These are phyloP conservation scores for Coniochaeta sp. DNA, from an alignment of 2,329 filamentous ascomycete genomes.

Conservation along the genomic window DNA sequence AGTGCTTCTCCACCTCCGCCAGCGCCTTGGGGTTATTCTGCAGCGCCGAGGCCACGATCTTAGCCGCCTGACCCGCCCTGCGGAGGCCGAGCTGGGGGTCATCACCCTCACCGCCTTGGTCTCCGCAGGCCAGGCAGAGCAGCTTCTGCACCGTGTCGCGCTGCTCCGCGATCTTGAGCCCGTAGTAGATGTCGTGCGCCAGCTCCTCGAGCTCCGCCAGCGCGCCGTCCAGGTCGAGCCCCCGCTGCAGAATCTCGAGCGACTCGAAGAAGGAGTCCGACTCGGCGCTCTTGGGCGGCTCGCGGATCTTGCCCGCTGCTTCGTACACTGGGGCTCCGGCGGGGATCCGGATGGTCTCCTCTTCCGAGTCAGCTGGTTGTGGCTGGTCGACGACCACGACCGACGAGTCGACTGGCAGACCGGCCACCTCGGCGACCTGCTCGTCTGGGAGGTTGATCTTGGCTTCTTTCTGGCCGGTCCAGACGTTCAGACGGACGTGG, in stretches of 20 bases:
- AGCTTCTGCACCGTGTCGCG: slow-evolving; percentile 44
- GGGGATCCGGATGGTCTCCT: slow-evolving; percentile 26
- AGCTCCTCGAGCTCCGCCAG: slow-evolving; percentile 55
- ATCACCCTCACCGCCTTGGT: slow-evolving; percentile 13
- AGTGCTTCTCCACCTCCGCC: slow-evolving; percentile 38
- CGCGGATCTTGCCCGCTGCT: slow-evolving; percentile 47
- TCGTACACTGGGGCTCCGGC: slow-evolving; percentile 50
- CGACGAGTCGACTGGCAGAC: slow-evolving; percentile 43
- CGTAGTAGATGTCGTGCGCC: slow-evolving; percentile 64
- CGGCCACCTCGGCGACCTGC: slow-evolving; percentile 35
- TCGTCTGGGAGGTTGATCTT: slow-evolving; percentile 57
- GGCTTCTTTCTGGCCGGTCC: slow-evolving; percentile 57
- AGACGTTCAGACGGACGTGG: slow-evolving; percentile 59
- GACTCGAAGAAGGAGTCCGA: slow-evolving; percentile 37
- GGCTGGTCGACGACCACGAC: slow-evolving; percentile 37
- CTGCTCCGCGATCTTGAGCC: slow-evolving; percentile 54
- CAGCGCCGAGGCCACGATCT: slow-evolving; percentile 48
- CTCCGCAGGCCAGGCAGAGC: slow-evolving; percentile 44
- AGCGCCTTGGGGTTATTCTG: slow-evolving; percentile 61
- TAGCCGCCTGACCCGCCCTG: slow-evolving; percentile 44
- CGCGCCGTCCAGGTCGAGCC: slow-evolving; percentile 37
- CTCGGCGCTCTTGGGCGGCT: slow-evolving; percentile 32
- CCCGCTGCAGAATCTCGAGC: slow-evolving; percentile 41
- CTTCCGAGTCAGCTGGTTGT: slow-evolving; percentile 24
- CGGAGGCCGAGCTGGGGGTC: slow-evolving; percentile 15